A percentile compares a stretch with the other conserved stretches of the same genome.
Evolutionary conservation across 306 rosid genomes (phyloP).

Genomic region (Gastrolobium villosum): DNA sequence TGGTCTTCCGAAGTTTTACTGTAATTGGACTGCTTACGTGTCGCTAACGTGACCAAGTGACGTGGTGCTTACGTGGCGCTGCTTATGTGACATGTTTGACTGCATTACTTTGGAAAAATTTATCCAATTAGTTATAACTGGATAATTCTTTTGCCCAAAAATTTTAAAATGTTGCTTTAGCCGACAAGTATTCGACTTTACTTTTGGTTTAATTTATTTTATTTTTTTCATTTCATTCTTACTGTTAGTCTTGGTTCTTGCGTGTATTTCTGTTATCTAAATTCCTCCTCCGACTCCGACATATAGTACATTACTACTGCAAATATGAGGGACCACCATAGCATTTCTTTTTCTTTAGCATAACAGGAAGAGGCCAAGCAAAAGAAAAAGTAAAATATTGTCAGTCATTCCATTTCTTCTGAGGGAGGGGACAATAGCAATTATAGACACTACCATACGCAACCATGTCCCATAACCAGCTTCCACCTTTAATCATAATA

Average conservation of each 20-base stretch:
- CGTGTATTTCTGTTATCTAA: background rate
- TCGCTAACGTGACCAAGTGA: no score
- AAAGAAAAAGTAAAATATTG: slow-evolving; percentile 56
- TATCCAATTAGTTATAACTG: no score
- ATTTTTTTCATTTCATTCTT: background rate
- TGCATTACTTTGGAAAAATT: no score
- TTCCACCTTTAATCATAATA: slow-evolving; percentile 68
- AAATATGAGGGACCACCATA: slow-evolving; percentile 1
- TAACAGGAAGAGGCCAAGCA: slow-evolving; percentile 49
- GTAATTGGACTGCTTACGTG: no score
- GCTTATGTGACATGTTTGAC: no score
- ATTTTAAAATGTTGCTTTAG: no score
- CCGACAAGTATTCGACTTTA: slow-evolving; percentile 23
- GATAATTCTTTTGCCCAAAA: no score
- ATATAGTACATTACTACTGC: background rate
- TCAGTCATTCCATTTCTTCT: slow-evolving; percentile 47
- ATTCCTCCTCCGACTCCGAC: slow-evolving; percentile 1
- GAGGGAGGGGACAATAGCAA: slow-evolving; percentile 61
- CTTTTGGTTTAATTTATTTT: background rate
- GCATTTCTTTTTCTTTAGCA: slow-evolving; percentile 10
- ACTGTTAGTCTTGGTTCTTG: background rate
- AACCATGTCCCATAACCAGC: slow-evolving; percentile 40
- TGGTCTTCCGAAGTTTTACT: no score
- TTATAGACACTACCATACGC: slow-evolving; percentile 58
- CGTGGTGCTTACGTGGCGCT: no score